Percentiles rank a stretch among this genome's conserved stretches.
Evolutionary conservation across 192 early-diverging fungal genomes (phyloP).

Genomic region (Entomortierella beljakovae): DNA sequence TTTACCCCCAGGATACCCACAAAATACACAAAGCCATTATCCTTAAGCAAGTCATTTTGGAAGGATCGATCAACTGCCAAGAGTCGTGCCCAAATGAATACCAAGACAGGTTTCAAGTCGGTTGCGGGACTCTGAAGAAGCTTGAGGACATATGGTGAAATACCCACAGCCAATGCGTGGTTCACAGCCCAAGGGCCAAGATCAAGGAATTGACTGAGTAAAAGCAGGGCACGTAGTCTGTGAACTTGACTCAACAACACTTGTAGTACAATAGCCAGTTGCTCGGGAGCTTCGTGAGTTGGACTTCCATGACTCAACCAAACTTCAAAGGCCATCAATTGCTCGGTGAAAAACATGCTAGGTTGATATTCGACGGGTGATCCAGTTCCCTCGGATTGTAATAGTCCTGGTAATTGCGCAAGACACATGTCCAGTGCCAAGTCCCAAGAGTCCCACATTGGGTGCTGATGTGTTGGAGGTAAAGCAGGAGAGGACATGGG

Average conservation of each 20-base stretch:
- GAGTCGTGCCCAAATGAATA: conserved; percentile 98
- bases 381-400: conserved; percentile 58
- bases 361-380: conserved; percentile 73
- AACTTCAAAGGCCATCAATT: conserved; percentile 97
- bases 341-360: conserved; percentile 94
- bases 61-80: conserved; percentile 92
- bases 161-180: conserved; percentile 92
- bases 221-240: conserved; percentile 89
- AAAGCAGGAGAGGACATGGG: conserved; percentile 89
- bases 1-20: conserved; percentile 86
- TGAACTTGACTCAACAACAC: conserved; percentile 96
- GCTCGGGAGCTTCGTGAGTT: conserved; percentile 86
- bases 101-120: conserved; percentile 93
- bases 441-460: conserved; percentile 97
- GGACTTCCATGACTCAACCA: conserved; percentile 90
- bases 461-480: conserved; percentile 93
- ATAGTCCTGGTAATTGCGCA: conserved; percentile 86
- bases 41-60: conserved; percentile 91
- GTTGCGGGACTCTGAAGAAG: conserved; percentile 92
- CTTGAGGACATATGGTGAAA: conserved; percentile 97
- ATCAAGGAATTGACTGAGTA: conserved; percentile 92
- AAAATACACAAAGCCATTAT: conserved; percentile 94
- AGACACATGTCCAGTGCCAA: conserved; percentile 94
- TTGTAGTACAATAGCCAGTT: conserved; percentile 96
- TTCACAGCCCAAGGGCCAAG: conserved; percentile 95